Conservation (phyloP, 257 asterid genomes). For the Nicotiana tabacum region DNA sequence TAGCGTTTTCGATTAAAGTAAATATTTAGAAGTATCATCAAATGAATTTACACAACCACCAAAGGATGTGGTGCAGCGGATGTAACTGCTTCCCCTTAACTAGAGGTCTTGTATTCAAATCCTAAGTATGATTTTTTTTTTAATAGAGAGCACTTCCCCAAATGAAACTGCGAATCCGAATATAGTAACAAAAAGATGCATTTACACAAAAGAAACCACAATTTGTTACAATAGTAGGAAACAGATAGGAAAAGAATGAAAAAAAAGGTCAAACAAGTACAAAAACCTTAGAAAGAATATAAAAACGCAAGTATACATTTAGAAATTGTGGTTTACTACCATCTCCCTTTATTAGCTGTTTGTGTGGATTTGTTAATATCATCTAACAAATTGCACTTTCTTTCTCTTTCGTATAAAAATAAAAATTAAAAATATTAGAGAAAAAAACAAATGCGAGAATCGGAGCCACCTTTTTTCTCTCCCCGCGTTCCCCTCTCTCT, state of each 20-base stretch:
- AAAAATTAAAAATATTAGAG: not conserved
- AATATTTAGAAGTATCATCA: too few species aligned
- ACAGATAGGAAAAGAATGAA: not conserved
- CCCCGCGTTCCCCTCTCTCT: conserved; percentile 15
- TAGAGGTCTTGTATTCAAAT: too few species aligned
- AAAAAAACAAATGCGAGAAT: not conserved
- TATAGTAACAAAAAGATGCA: too few species aligned
- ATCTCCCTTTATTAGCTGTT: not conserved
- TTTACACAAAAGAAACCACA: not conserved
- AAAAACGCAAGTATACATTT: not conserved
- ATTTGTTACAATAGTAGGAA: not conserved
- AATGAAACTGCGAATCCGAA: too few species aligned
- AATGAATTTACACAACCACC: too few species aligned
- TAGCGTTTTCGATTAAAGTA: too few species aligned
- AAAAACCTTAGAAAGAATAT: not conserved
- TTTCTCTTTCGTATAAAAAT: not conserved
- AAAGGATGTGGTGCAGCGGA: too few species aligned
- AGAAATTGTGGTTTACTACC: not conserved
- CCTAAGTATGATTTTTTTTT: too few species aligned
- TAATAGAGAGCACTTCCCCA: too few species aligned
- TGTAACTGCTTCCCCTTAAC: too few species aligned
- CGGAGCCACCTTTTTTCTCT: conserved; percentile 5
- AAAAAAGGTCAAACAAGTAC: not conserved
- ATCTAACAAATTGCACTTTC: not conserved
- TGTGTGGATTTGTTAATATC: not conserved